Percentiles rank a stretch among this genome's conserved stretches.
These are phyloP conservation scores for Dendrocalamus latiflorus DNA, from an alignment of 202 grass and related monocot genomes.

Conservation along the genomic window DNA sequence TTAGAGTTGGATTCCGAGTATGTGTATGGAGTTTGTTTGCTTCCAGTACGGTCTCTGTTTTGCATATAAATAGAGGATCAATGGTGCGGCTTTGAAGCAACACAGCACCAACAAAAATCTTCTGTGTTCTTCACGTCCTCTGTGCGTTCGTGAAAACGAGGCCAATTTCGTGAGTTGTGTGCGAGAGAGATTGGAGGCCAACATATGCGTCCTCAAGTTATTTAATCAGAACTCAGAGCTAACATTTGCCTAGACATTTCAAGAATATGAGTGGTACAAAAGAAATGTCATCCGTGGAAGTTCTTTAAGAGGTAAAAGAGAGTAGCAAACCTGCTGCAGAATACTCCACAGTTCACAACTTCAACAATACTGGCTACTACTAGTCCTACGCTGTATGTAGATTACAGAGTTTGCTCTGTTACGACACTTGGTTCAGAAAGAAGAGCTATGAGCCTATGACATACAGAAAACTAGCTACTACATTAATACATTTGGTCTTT, in stretches of 20 bases:
- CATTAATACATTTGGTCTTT: not conserved
- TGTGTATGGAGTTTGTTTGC: too few species aligned
- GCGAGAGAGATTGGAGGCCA: too few species aligned
- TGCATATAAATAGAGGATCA: too few species aligned
- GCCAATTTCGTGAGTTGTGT: too few species aligned
- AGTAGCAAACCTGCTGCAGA: not conserved
- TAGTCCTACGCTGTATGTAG: not conserved
- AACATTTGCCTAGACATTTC: not conserved
- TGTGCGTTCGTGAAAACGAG: too few species aligned
- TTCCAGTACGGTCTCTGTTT: too few species aligned
- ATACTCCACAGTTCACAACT: not conserved
- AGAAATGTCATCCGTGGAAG: not conserved
- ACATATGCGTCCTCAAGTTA: not conserved
- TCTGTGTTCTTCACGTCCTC: too few species aligned
- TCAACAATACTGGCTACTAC: not conserved
- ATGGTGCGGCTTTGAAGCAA: too few species aligned
- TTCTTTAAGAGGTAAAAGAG: not conserved
- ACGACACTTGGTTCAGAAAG: not conserved
- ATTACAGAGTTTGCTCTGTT: not conserved
- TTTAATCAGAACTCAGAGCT: not conserved
- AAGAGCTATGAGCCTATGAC: not conserved
- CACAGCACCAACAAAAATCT: too few species aligned
- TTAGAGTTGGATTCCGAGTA: too few species aligned
- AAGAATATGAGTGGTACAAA: not conserved
- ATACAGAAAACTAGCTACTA: not conserved